Base-by-base conservation (phyloP, 306 rosid species). In the Cucurbita moschata region DNA sequence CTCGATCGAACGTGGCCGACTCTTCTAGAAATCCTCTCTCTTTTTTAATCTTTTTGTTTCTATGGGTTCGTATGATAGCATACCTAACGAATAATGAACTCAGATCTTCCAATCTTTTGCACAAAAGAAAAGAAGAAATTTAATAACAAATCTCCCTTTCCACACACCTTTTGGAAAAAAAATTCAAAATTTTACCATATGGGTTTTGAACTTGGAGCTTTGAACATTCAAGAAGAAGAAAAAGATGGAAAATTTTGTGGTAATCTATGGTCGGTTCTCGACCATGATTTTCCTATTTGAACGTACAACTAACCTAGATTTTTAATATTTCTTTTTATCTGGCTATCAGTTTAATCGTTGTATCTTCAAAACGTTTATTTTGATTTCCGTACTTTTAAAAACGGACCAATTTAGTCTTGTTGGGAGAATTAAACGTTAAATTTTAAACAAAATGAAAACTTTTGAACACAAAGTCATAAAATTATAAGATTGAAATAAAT, bases 21-120 rank as follows among this genome's bases (percentile, higher is more conserved):
- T 73, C 92, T 89, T 89, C 97, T 89, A 90, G 92, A 93, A 87
- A 46, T 78, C 60, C 58, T 75, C 76, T 73, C 73, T 58, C 78
- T 21, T 1, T 56, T 88, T 35, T 61, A n/a, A 72, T 76, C 75
- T 53, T 74, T 66, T 60, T 76, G 75, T 74, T 57, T 52, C 80
- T 62, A 6, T 42, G n/a, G n/a, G 39, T 66, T 68, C 77, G 74
- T 77, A 84, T 84, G 71, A 83, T 81, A 69, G 81, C 69, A 78
- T 80, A 82, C 86, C 89, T 35, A 90, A 79, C 89, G 86, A 89
- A 88, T 83, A 89, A 30, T 1, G 35, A 30, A 30, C 35, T 30
- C 0, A 30, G 35, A 30, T 30, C 30, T 26, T 26, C 87, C 95
- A 79, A 82, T 72, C 70, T 74, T 72, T 40, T 18, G 39, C 83